phyloP scores from a whole-genome alignment of 768 basidiomycete species.

The Termitomyces sp. region DNA sequence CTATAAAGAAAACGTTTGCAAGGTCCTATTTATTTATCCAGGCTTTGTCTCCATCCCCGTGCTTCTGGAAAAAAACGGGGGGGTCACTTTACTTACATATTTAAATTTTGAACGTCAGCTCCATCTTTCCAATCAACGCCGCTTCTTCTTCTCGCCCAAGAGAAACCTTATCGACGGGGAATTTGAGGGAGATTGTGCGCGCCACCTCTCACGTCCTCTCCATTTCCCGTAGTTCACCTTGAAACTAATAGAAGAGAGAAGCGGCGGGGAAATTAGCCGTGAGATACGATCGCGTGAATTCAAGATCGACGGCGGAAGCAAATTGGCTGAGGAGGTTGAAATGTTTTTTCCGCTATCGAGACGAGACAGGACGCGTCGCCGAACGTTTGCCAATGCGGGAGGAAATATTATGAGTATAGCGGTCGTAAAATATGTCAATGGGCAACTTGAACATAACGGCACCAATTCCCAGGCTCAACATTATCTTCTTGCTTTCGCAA shows the following conservation, averaged over 20 bases:
- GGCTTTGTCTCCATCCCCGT: not conserved
- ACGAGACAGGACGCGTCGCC: too few species aligned
- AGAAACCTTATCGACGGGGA: not conserved
- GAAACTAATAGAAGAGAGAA: too few species aligned
- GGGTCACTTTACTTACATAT: not conserved
- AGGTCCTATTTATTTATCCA: not conserved
- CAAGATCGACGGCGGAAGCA: not conserved
- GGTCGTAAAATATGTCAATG: not conserved
- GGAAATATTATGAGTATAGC: not conserved
- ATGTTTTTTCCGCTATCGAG: not conserved
- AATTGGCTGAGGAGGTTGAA: not conserved
- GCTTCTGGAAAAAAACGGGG: slow-evolving; percentile 3
- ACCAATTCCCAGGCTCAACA: not conserved
- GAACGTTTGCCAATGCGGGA: too few species aligned
- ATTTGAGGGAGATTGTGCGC: not conserved
- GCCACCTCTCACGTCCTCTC: not conserved
- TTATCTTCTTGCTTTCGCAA: not conserved
- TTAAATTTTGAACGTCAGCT: not conserved
- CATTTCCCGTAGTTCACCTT: not conserved
- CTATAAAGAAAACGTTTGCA: not conserved
- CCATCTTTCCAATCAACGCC: not conserved
- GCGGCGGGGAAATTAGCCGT: too few species aligned
- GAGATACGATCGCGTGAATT: not conserved
- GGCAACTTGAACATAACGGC: not conserved
- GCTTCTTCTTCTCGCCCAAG: not conserved